phyloP scores from a whole-genome alignment of 495 filamentous ascomycete species.

The Cairneyella variabilis region DNA sequence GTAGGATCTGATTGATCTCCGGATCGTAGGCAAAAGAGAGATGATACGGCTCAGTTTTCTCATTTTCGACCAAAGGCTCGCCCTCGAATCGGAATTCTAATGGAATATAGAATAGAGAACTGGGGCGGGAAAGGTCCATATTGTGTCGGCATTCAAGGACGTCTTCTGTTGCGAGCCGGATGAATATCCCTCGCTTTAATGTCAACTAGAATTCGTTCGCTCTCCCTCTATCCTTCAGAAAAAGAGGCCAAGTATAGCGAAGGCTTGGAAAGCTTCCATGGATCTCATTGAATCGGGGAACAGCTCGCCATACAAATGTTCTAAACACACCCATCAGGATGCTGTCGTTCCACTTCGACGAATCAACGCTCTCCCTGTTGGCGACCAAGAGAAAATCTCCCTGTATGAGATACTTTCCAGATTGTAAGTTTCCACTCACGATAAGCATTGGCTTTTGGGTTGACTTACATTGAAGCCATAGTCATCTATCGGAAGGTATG shows the following conservation, averaged over 20 bases:
- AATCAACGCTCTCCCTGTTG: no score
- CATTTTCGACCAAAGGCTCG: slow-evolving; percentile 11
- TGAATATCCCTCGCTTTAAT: slow-evolving; percentile 8
- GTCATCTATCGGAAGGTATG: slow-evolving; percentile 10
- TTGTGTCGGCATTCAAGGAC: slow-evolving; percentile 6
- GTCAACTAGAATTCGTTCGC: slow-evolving; percentile 2
- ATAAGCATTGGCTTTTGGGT: not conserved
- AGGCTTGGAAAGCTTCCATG: not conserved
- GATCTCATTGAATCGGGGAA: slow-evolving; percentile 6
- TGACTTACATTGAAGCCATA: slow-evolving; percentile 17
- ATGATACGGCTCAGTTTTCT: not conserved
- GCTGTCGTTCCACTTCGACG: slow-evolving; percentile 10
- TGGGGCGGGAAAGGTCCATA: not conserved
- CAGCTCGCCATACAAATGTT: slow-evolving; percentile 4
- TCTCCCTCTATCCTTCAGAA: slow-evolving; percentile 5
- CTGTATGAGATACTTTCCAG: no score
- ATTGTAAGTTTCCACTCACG: slow-evolving; percentile 2
- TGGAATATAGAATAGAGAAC: slow-evolving; percentile 10
- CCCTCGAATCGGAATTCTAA: slow-evolving; percentile 1
- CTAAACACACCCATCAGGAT: not conserved
- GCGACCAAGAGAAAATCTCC: no score
- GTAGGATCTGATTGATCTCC: slow-evolving; percentile 4
- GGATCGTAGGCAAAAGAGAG: slow-evolving; percentile 12
- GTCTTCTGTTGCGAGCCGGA: not conserved
- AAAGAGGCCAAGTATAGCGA: slow-evolving; percentile 9